Base-by-base conservation (phyloP, 257 asterid genomes). In the Eustoma russellianum region DNA sequence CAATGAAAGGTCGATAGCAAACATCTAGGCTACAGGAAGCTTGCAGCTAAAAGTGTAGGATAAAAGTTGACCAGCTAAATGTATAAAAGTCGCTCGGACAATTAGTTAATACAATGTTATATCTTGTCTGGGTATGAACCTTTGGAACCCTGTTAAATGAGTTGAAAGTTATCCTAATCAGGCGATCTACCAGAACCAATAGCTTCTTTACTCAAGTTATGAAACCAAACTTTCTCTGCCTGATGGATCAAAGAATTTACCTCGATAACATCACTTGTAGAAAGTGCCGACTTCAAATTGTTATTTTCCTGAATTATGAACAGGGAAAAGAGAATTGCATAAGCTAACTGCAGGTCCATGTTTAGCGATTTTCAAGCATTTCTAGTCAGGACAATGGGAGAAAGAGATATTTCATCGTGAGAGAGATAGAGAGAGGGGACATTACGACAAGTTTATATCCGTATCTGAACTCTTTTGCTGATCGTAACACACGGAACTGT, bases 361-460 rank as follows among this genome's bases (percentile, higher is more conserved):
- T 17, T 35, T 17, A 38, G 6, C 45, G 5, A 8, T 44, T 17
- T 15, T 4, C 16, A 15, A 53, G 9, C 3, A 34, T 51, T 2
- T 40, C 40, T 16, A 44, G 13, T 5, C 14, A 14, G 11, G 6
- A 15, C 9, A 46, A 51, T 12, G 6, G 40, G 41, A 14, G 7
- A 16, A 14, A 46, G 16, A 48, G 50, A 11, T 46, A 30, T 11
- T 28, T n/a, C 35, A 50, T 13, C 24, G 2, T 9, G 5, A 13
- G 11, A 55, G 60, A 52, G 33, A 17, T 16, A 33, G 58, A 67
- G 72, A 63, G 15, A n/a, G 18, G 64, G 71, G 77, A 64, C 77
- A 72, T 78, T 88, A 92, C 99, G 33, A 92, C 95, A 66, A 92
- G 74, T 61, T 92, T 92, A 88, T 85, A 92, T 78, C 99, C 99